phyloP scores from a whole-genome alignment of 1,139 yeast genomes.

The Magnusiomyces suaveolens region DNA sequence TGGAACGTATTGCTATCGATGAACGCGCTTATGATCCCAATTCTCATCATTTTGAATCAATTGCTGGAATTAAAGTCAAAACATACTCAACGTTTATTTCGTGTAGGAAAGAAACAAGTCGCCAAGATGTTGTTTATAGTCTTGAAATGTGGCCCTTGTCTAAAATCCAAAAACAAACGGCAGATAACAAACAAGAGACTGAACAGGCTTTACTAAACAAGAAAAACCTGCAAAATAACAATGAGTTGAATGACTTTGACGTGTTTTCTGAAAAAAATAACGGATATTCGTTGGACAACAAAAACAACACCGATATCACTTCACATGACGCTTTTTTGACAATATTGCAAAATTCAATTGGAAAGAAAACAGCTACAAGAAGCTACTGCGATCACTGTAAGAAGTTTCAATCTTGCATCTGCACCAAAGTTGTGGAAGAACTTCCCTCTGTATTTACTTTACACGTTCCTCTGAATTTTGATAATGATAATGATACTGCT shows the following conservation, averaged over 20 bases:
- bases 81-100: slow-evolving; percentile 5
- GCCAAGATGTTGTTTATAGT: slow-evolving; percentile 7
- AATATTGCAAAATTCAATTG: slow-evolving; percentile 52
- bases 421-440: slow-evolving; percentile 40
- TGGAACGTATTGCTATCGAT: slow-evolving; percentile 44
- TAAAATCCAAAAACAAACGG: neutral
- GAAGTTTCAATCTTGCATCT: slow-evolving; percentile 45
- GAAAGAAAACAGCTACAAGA: slow-evolving; percentile 38
- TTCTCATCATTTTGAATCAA: slow-evolving; percentile 9
- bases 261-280: neutral
- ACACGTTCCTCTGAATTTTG: slow-evolving; percentile 9
- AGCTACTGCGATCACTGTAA: slow-evolving; percentile 45
- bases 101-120: slow-evolving; percentile 8
- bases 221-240: neutral
- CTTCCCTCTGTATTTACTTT: slow-evolving; percentile 62
- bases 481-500: neutral
- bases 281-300: slow-evolving; percentile 17
- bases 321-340: slow-evolving; percentile 30
- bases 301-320: slow-evolving; percentile 28
- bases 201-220: neutral
- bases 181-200: neutral
- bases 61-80: slow-evolving; percentile 11
- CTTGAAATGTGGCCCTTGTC: slow-evolving; percentile 11
- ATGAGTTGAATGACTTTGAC: neutral
- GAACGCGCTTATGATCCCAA: slow-evolving; percentile 19